phyloP scores from a whole-genome alignment of 2,329 filamentous ascomycete genomes.

The Plectosphaerella plurivora region DNA sequence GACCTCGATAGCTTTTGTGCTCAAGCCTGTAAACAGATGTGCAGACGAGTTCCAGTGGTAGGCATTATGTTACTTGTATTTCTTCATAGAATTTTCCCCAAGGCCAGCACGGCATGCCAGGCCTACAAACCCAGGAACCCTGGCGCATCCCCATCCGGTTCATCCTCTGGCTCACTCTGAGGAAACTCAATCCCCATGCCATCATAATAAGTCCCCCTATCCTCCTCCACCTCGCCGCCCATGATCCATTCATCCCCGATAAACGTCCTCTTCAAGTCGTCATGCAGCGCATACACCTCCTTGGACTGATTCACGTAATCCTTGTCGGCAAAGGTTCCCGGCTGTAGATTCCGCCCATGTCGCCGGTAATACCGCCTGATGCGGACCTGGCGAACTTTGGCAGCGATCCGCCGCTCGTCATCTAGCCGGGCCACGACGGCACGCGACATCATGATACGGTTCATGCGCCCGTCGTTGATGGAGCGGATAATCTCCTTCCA shows the following conservation, averaged over 20 bases:
- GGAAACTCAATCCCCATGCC: background rate
- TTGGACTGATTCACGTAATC: background rate
- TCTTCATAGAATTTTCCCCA: too few relatives aligned
- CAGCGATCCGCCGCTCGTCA: background rate
- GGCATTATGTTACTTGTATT: too few relatives aligned
- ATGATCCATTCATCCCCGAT: conserved; percentile 4
- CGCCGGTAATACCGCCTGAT: conserved; percentile 2
- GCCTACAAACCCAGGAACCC: too few relatives aligned
- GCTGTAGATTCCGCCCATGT: background rate
- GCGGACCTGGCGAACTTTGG: conserved; percentile 1
- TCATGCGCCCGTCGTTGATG: background rate
- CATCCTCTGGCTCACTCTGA: conserved; percentile 1
- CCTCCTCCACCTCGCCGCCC: conserved; percentile 2
- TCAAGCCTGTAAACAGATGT: too few relatives aligned
- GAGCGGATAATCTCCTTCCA: conserved; percentile 1
- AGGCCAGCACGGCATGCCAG: too few relatives aligned
- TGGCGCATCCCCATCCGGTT: background rate
- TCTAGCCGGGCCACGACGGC: background rate
- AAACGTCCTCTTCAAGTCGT: background rate
- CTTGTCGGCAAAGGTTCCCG: background rate
- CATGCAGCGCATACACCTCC: conserved; percentile 1
- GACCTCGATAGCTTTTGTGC: too few relatives aligned
- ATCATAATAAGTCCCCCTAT: conserved; percentile 1
- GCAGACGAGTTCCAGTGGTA: too few relatives aligned
- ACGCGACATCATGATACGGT: conserved; percentile 1